A percentile compares a stretch with the other conserved stretches of the same genome.
Conservation (phyloP, 2,329 filamentous ascomycete species). For the Colletotrichum zoysiae region DNA sequence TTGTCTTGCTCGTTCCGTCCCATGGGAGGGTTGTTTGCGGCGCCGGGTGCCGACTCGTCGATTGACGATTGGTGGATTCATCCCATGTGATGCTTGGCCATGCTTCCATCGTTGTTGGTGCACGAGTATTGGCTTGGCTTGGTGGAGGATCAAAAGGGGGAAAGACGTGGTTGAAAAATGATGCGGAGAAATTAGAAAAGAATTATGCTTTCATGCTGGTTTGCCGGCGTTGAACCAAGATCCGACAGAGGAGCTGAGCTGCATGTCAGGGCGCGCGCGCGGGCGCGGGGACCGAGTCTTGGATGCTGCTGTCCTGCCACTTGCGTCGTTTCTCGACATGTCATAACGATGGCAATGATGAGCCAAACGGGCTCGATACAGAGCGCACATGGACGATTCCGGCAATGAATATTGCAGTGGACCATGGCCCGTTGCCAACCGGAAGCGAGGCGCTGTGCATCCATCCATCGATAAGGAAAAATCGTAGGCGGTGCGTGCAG, state of each 20-base stretch:
- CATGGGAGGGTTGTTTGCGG: slow-evolving; percentile 9
- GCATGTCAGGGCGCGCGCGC: neutral
- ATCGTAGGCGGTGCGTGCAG: too few species aligned
- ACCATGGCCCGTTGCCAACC: slow-evolving; percentile 24
- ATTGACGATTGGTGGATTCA: slow-evolving; percentile 12
- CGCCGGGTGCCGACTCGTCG: neutral
- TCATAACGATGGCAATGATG: neutral
- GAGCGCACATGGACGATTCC: neutral
- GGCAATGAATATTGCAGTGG: slow-evolving; percentile 8
- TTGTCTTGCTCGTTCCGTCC: slow-evolving; percentile 27
- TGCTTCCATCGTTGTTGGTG: neutral
- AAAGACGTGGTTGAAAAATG: too few species aligned
- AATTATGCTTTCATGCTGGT: neutral
- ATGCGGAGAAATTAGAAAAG: neutral
- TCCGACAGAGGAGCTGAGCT: neutral
- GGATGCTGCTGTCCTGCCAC: neutral
- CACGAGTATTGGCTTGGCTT: neutral
- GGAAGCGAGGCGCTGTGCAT: slow-evolving; percentile 22
- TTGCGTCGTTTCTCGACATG: neutral
- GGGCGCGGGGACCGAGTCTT: neutral
- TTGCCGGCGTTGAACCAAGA: neutral
- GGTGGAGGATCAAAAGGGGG: neutral
- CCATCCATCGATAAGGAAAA: neutral
- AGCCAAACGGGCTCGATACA: slow-evolving; percentile 10
- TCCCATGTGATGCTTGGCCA: neutral